A percentile compares a stretch with the other conserved stretches of the same genome.
These are phyloP conservation scores for Aspergillus nomiae DNA, from an alignment of 2,329 filamentous ascomycete species.

Conservation along the genomic window DNA sequence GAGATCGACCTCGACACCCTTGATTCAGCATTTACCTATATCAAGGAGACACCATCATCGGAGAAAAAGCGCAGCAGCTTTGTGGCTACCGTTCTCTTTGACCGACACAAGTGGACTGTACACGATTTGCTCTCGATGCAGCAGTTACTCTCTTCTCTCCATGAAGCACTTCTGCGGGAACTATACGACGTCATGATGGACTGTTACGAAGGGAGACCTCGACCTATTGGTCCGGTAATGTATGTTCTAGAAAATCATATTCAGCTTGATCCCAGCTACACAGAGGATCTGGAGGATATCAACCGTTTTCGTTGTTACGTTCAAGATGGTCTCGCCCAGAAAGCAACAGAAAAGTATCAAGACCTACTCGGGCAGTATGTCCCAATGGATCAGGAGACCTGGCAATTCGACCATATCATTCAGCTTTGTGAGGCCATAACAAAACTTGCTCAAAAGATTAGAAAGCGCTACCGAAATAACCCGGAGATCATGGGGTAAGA, in stretches of 20 bases:
- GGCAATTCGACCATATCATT: conserved; percentile 90
- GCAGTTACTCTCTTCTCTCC: conserved; percentile 70
- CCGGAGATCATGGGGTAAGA: conserved; percentile 77
- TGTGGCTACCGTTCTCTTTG: conserved; percentile 50
- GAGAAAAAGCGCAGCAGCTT: conserved; percentile 57
- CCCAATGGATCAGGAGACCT: conserved; percentile 75
- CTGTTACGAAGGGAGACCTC: conserved; percentile 86
- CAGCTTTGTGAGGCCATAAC: conserved; percentile 84
- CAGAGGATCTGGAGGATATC: conserved; percentile 67
- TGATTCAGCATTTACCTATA: conserved; percentile 78
- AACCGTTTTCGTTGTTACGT: conserved; percentile 73
- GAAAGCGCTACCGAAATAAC: conserved; percentile 87
- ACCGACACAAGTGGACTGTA: conserved; percentile 69
- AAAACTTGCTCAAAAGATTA: conserved; percentile 82
- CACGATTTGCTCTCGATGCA: conserved; percentile 72
- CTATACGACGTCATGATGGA: conserved; percentile 84
- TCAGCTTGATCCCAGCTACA: conserved; percentile 74
- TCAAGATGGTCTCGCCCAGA: conserved; percentile 69
- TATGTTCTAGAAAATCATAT: conserved; percentile 81
- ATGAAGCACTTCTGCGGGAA: conserved; percentile 82
- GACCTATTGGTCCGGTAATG: conserved; percentile 76
- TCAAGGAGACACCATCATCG: conserved; percentile 71
- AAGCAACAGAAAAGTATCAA: conserved; percentile 78
- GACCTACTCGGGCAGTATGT: conserved; percentile 77
- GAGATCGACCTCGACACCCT: conserved; percentile 80